A percentile compares a stretch with the other conserved stretches of the same genome.
Conservation (phyloP, 176 grass and related monocot genomes). For the Bothriochloa decipiens region DNA sequence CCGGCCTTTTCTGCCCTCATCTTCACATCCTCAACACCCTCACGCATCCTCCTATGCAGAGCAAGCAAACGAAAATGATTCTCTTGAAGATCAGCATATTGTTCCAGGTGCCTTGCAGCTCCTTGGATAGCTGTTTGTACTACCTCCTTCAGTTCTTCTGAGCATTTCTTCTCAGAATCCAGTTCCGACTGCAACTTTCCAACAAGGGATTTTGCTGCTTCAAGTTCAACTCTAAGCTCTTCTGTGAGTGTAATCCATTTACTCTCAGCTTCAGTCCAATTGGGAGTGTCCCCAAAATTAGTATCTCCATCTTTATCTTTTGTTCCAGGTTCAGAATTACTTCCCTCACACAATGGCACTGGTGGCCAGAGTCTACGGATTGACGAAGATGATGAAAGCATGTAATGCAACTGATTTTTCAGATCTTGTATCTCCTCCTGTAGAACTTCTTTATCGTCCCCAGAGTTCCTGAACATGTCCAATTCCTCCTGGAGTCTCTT, state of each 20-base stretch:
- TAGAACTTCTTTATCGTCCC: constrained; percentile 81
- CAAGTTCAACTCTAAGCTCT: constrained; percentile 86
- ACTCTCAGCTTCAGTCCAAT: constrained; percentile 69
- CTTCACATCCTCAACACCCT: constrained; percentile 85
- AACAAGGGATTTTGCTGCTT: constrained; percentile 57
- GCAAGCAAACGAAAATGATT: constrained; percentile 80
- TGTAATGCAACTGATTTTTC: constrained; percentile 76
- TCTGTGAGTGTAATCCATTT: constrained; percentile 88
- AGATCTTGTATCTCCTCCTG: constrained; percentile 94
- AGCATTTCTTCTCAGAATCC: constrained; percentile 82
- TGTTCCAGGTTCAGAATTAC: constrained; percentile 49
- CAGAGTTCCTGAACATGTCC: constrained; percentile 63
- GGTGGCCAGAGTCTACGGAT: constrained; percentile 46
- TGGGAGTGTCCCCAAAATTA: constrained; percentile 38
- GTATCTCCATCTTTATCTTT: constrained; percentile 51
- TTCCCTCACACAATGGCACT: constrained; percentile 43
- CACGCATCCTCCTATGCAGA: constrained; percentile 74
- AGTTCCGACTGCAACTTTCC: constrained; percentile 63
- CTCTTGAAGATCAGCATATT: constrained; percentile 97
- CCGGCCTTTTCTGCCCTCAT: constrained; percentile 78
- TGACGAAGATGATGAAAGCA: constrained; percentile 62
- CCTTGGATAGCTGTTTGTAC: constrained; percentile 93
- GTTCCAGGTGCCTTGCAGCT: constrained; percentile 84
- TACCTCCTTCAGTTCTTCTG: constrained; percentile 87
- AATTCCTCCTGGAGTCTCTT: constrained; percentile 78